Base-by-base conservation (phyloP, 129 eudicot species). In the Pittosporum tobira region DNA sequence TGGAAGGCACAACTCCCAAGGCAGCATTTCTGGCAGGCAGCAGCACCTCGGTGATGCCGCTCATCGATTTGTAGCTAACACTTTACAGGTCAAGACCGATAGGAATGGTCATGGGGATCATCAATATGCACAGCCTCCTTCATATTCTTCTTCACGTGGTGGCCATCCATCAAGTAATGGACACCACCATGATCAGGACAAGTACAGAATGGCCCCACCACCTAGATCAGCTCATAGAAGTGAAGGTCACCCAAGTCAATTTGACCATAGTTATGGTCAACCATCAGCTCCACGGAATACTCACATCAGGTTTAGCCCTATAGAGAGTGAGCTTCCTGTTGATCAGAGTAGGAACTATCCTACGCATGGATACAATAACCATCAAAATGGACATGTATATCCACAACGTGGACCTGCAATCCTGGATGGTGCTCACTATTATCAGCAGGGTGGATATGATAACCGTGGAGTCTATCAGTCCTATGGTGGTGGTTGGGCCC, bases 1-100 rank as follows among this genome's bases (percentile, higher is more conserved):
- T 47, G n/a, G 54, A 29, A 61, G 66, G 66, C 74, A 72, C 18
- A 57, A 65, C 44, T 10, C 22, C 45, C 61, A 30, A 30, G 61
- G 61, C 18, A 21, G 23, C 48, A 70, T 67, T 49, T 77, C 80
- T 13, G 95, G 97, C 16, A 58, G 65, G 38, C 84, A 75, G 51
- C n/a, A n/a, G n/a, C n/a, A n/a, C n/a, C 79, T 90, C 36, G 87
- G 77, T 10, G 79, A 80, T 21, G 97, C 95, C 18, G 95, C 97
- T 21, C 83, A 72, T 62, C 77, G 94, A 14, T 84, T 90, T 2
- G 88, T 90, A 25, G 68, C 62, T 21, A 90, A 86, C 65, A 90
- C 95, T 66, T 69, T 90, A 69, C 94, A 82, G 64, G 11, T 27
- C 19, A 81, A 73, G 69, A 19, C 66, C 4, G 80, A 75, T 45